Conservation (phyloP, 1,284 basidiomycete genomes). For the Amylostereum chailletii region DNA sequence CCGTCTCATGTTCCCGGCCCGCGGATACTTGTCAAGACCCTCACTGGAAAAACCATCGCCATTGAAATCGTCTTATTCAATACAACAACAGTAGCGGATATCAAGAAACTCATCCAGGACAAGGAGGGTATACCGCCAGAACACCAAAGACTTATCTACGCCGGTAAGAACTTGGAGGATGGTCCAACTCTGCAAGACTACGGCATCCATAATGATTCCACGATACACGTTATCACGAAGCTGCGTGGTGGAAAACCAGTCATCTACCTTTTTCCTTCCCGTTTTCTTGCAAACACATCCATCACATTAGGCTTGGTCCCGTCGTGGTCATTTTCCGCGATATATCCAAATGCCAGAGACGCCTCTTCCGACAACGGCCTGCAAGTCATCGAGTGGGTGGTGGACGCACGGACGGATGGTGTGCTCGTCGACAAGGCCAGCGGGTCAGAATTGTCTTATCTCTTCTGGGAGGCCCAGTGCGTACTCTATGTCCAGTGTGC, state of each 20-base stretch:
- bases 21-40: not conserved
- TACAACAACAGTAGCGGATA: not conserved
- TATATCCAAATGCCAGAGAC: conserved; percentile 12
- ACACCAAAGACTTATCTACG: conserved; percentile 34
- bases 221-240: not conserved
- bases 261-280: conserved; percentile 14
- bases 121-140: not conserved
- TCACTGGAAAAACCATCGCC: not conserved
- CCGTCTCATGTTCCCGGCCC: not conserved
- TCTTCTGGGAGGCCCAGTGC: conserved; percentile 26
- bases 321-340: conserved; percentile 16
- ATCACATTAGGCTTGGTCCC: conserved; percentile 13
- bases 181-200: conserved; percentile 34
- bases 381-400: conserved; percentile 18
- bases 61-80: not conserved
- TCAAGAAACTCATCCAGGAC: not conserved
- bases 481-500: not conserved
- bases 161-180: conserved; percentile 45
- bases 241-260: conserved; percentile 5
- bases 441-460: conserved; percentile 18
- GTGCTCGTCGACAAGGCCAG: conserved; percentile 16
- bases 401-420: conserved; percentile 18
- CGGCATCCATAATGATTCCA: conserved; percentile 20
- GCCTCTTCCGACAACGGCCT: not conserved
- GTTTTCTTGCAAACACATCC: conserved; percentile 5